phyloP scores from a whole-genome alignment of 768 basidiomycete species.

The Mycena galericulata region DNA sequence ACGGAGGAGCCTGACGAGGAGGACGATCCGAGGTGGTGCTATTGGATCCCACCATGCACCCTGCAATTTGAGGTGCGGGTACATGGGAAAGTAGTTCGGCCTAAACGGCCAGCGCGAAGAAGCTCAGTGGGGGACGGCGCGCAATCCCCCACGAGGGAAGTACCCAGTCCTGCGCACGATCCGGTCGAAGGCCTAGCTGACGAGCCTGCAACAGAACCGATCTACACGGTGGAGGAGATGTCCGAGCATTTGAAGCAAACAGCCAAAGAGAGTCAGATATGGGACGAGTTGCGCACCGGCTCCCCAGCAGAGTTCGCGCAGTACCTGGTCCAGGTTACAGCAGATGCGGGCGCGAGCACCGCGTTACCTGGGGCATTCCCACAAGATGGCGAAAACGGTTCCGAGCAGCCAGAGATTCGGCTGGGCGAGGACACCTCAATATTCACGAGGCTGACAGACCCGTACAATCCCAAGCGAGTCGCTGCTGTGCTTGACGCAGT shows the following conservation, averaged over 20 bases:
- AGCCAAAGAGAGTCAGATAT: neutral
- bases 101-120: slow-evolving; percentile 12
- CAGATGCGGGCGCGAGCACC: neutral
- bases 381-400: neutral
- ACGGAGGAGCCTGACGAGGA: neutral
- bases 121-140: slow-evolving; percentile 17
- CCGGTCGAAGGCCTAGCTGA: slow-evolving; percentile 36
- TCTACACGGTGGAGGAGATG: slow-evolving; percentile 1
- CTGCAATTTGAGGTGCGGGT: neutral
- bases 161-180: slow-evolving; percentile 39
- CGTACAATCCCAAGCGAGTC: neutral
- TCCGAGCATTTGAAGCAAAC: neutral
- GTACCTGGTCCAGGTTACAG: slow-evolving; percentile 1
- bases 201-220: neutral
- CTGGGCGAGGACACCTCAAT: neutral
- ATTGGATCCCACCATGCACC: slow-evolving; percentile 6
- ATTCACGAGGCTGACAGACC: slow-evolving; percentile 2
- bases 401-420: slow-evolving; percentile 7
- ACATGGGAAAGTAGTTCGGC: slow-evolving; percentile 12
- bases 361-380: too few species aligned
- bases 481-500: neutral
- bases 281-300: neutral
- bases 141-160: slow-evolving; percentile 15
- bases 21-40: neutral
- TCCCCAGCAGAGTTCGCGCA: neutral